Evolutionary conservation across 2,329 filamentous ascomycete genomes (phyloP).

Genomic region (Penicillium sp.): DNA sequence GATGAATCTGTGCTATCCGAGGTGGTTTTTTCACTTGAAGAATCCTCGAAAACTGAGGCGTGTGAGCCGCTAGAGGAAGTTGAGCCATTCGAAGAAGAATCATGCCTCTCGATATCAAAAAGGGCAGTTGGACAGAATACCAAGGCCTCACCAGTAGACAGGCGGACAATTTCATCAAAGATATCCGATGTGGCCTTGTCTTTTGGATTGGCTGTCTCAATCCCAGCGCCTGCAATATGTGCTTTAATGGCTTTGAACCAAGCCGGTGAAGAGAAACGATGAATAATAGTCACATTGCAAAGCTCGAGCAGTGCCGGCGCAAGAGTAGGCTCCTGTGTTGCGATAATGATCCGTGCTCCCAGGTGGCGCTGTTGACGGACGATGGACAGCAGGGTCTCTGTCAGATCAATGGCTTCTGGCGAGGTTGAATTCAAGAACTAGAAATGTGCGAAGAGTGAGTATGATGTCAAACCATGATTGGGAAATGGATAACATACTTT

Average conservation of each 20-base stretch:
- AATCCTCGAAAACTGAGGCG: neutral
- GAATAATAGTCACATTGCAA: neutral
- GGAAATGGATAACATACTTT: slow-evolving; percentile 49
- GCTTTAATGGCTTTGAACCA: neutral
- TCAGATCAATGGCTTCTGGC: neutral
- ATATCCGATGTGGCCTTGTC: neutral
- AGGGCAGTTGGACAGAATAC: slow-evolving; percentile 5
- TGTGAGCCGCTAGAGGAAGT: neutral
- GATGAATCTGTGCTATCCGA: neutral
- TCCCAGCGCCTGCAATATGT: slow-evolving; percentile 1
- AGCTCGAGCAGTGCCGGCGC: slow-evolving; percentile 1
- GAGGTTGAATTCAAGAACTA: slow-evolving; percentile 2
- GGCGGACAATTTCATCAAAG: neutral
- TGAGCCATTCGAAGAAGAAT: neutral
- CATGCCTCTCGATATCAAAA: neutral
- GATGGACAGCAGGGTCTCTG: slow-evolving; percentile 3
- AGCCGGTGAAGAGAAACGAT: slow-evolving; percentile 6
- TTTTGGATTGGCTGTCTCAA: neutral
- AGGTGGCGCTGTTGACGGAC: slow-evolving; percentile 7
- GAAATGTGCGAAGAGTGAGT: neutral
- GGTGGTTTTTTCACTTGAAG: neutral
- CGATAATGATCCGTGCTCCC: neutral
- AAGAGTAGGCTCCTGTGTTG: slow-evolving; percentile 9
- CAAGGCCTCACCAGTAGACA: slow-evolving; percentile 2
- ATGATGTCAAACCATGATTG: too few relatives aligned